Conservation (phyloP, 2,329 filamentous ascomycete species). For the Claviceps maximensis region DNA sequence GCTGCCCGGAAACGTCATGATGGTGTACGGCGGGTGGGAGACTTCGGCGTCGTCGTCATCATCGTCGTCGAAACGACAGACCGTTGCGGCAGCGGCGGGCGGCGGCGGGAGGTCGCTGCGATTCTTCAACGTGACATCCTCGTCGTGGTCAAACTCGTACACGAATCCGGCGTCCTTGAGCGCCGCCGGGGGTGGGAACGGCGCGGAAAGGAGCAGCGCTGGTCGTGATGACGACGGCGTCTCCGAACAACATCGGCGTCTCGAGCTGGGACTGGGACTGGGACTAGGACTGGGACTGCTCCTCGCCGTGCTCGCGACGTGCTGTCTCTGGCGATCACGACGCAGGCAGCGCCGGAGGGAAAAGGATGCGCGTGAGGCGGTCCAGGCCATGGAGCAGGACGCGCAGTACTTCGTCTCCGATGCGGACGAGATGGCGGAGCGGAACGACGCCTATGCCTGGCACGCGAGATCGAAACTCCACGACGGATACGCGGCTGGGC, state of each 20-base stretch:
- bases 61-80: constrained; percentile 20
- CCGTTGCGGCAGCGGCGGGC: constrained; percentile 5
- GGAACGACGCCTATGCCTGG: constrained; percentile 11
- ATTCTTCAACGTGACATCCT: constrained; percentile 46
- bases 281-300: constrained; percentile 46
- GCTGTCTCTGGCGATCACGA: constrained; percentile 39
- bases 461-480: not conserved
- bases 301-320: constrained; percentile 30
- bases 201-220: too few species aligned
- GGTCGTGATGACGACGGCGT: not conserved
- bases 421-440: constrained; percentile 34
- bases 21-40: constrained; percentile 50
- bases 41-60: constrained; percentile 22
- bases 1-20: constrained; percentile 54
- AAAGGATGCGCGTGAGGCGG: constrained; percentile 31
- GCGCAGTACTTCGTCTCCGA: constrained; percentile 30
- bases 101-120: constrained; percentile 13
- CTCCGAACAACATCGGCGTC: not conserved
- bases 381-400: constrained; percentile 37
- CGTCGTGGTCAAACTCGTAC: constrained; percentile 39
- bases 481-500: not conserved
- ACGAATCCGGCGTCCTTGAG: constrained; percentile 25
- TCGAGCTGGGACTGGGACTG: constrained; percentile 44
- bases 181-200: not conserved
- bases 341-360: constrained; percentile 21